Evolutionary conservation across 495 filamentous ascomycete genomes (phyloP).

Genomic region (Tuber aestivum): DNA sequence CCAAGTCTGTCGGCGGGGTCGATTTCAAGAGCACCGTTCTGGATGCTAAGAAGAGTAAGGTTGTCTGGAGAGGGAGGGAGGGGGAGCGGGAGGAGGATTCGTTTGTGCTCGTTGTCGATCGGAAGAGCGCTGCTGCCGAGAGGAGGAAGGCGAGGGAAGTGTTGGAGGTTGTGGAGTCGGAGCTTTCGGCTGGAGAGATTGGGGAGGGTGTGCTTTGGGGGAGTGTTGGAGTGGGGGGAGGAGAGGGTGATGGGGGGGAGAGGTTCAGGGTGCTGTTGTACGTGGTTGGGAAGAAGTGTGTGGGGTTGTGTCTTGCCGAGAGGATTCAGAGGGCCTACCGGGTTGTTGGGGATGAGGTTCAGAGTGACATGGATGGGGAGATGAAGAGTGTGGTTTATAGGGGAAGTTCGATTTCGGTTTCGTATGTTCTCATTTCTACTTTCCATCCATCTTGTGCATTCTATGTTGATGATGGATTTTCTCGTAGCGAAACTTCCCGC

Average conservation of each 20-base stretch:
- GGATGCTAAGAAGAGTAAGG: conserved; percentile 36
- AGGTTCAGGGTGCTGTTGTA: conserved; percentile 63
- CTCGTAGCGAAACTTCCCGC: conserved; percentile 42
- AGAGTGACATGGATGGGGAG: not conserved
- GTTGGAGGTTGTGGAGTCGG: conserved; percentile 61
- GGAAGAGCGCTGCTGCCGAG: conserved; percentile 51
- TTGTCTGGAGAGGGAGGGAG: conserved; percentile 25
- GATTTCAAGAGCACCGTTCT: conserved; percentile 56
- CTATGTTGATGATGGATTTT: not conserved
- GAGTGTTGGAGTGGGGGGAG: conserved; percentile 9
- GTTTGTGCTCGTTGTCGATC: conserved; percentile 55
- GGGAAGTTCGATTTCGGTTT: conserved; percentile 22
- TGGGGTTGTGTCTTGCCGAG: conserved; percentile 63
- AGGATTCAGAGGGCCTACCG: conserved; percentile 55
- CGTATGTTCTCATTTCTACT: not conserved
- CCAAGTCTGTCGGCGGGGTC: conserved; percentile 59
- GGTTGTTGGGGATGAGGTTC: conserved; percentile 14
- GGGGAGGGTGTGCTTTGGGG: conserved; percentile 57
- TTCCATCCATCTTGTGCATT: not conserved
- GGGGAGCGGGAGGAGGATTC: conserved; percentile 42
- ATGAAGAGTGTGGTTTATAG: conserved; percentile 15
- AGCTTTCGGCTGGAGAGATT: conserved; percentile 60
- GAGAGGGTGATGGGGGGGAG: conserved; percentile 43
- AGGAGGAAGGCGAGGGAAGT: conserved; percentile 58
- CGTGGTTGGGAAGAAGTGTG: conserved; percentile 57